Percentiles rank a stretch among this genome's conserved stretches.
Evolutionary conservation across 2,329 filamentous ascomycete species (phyloP).

Genomic region (Nectriaceae sp.): DNA sequence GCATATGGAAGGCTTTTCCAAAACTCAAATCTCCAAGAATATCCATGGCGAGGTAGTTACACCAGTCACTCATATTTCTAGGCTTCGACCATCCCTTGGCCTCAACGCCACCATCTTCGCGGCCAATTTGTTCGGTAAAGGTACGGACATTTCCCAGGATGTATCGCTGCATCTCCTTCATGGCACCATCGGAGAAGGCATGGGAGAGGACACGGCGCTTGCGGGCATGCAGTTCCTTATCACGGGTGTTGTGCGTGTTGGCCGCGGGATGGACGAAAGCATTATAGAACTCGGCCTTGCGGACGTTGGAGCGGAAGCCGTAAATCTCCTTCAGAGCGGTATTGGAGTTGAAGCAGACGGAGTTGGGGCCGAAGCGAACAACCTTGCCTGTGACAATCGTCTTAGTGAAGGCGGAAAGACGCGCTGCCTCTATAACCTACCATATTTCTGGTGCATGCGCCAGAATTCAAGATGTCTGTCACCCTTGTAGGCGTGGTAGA

Average conservation of each 20-base stretch:
- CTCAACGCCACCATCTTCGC: conserved; percentile 41
- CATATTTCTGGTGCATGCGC: conserved; percentile 71
- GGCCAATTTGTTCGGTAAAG: conserved; percentile 62
- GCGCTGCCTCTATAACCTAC: conserved; percentile 39
- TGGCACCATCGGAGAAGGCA: conserved; percentile 67
- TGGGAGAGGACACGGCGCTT: conserved; percentile 73
- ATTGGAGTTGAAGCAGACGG: conserved; percentile 74
- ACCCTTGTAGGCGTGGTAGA: conserved; percentile 75
- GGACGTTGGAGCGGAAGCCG: conserved; percentile 62
- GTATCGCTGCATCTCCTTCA: conserved; percentile 69
- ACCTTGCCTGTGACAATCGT: conserved; percentile 49
- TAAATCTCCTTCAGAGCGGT: conserved; percentile 68
- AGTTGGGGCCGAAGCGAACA: conserved; percentile 79
- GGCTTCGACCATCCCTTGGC: conserved; percentile 58
- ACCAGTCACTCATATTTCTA: conserved; percentile 65
- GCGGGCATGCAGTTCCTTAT: conserved; percentile 68
- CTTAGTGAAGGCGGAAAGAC: background rate
- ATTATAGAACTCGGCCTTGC: conserved; percentile 73
- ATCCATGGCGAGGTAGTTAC: conserved; percentile 63
- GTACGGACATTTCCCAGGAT: conserved; percentile 67
- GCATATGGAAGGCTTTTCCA: conserved; percentile 64
- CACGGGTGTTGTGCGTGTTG: conserved; percentile 73
- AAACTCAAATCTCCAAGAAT: conserved; percentile 63
- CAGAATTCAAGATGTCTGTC: conserved; percentile 75
- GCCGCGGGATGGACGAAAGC: conserved; percentile 70